Evolutionary conservation across 306 rosid species (phyloP), one percentile per base, ranked within the genome.

Genomic region (Quercus dentata): DNA sequence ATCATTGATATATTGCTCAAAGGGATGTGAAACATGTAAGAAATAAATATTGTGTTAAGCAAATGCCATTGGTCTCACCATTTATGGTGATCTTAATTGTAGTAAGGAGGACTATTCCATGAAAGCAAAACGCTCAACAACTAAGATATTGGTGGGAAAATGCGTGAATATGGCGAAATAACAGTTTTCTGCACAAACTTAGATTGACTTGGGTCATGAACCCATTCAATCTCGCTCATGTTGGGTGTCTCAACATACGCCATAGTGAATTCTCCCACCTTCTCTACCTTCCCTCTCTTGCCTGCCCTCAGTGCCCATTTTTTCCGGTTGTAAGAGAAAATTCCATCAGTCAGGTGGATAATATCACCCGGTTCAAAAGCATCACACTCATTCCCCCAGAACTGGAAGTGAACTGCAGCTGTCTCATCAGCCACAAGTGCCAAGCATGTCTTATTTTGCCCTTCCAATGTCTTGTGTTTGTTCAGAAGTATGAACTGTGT

Each of bases 181-280:
- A 92, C 80, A 74, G 76, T 41, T 2, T 89, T 91, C 46, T 83
- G 89, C n/a, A 86, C 80, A 61, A 82, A 88, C 80, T 62, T 88
- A 4, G 89, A 69, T 81, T 87, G 57, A 7, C 28, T 83, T 1
- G 87, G 86, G 20, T 89, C 86, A 35, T 78, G 91, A 85, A 84
- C 65, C 97, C 98, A 94, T 25, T 77, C 92, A 73, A 92, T 92
- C 87, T 94, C 93, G 23, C 98, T 91, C 92, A 94, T 84, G 80
- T 94, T 94, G 15, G 97, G 97, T 3, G 92, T 87, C 87, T 92
- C 93, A 46, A 86, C 89, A 71, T 28, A 92, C 6, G 89, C 80
- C 97, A 92, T 89, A 0, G 85, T 83, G 77, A 88, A 89, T 62
- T 88, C 98, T 33, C 96, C 98, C 2, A 92, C 85, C 90, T 89